Evolutionary conservation across 73 alveolate genomes (phyloP).

Genomic region (Tetrahymena elliotti): DNA sequence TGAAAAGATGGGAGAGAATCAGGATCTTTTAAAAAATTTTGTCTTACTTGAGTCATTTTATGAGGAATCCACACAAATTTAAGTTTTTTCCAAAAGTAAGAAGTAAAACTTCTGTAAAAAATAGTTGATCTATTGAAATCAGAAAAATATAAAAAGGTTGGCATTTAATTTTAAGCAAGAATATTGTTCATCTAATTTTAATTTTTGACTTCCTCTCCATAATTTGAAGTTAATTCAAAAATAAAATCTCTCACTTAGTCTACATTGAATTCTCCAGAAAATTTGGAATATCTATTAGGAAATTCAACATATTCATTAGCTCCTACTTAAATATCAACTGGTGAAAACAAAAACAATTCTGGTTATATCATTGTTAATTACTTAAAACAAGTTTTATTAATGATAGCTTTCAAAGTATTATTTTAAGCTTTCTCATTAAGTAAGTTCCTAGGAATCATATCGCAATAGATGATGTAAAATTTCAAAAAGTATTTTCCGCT

Average conservation of each 20-base stretch:
- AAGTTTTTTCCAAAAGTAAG: neutral
- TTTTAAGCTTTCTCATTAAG: neutral
- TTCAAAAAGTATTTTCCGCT: neutral
- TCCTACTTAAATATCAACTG: neutral
- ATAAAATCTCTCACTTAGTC: neutral
- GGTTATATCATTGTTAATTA: neutral
- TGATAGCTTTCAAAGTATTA: neutral
- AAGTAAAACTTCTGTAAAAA: neutral
- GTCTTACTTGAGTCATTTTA: neutral
- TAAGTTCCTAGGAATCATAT: neutral
- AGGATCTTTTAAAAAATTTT: neutral
- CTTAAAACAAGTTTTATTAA: neutral
- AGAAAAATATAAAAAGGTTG: neutral
- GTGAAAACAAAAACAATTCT: neutral
- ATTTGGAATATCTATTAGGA: neutral
- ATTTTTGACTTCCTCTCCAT: neutral
- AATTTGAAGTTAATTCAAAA: neutral
- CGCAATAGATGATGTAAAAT: neutral
- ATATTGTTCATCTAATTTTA: neutral
- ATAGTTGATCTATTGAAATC: neutral
- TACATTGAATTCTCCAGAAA: neutral
- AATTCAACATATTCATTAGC: neutral
- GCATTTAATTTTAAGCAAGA: neutral
- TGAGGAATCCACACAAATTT: neutral
- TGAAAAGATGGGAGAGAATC: neutral